Percentiles rank a stretch among this genome's conserved stretches.
Evolutionary conservation across 2,329 filamentous ascomycete species (phyloP).

Genomic region (Neoarthrinium moseri): DNA sequence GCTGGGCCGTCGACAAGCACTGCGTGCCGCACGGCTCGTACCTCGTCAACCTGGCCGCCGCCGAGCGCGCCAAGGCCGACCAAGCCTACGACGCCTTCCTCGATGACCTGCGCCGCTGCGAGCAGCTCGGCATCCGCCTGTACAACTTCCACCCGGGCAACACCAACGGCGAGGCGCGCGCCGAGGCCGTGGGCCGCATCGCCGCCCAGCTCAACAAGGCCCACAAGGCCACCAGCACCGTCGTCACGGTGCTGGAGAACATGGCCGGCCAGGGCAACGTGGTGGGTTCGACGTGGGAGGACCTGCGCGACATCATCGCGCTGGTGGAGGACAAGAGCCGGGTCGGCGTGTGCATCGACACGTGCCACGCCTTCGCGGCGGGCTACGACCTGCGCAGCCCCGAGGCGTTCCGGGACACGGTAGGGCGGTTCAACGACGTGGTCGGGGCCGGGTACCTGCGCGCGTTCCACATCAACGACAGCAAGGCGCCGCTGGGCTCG

Average conservation of each 20-base stretch:
- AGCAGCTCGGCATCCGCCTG: constrained; percentile 80
- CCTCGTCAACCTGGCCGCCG: constrained; percentile 90
- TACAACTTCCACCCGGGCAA: constrained; percentile 98
- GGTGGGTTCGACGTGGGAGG: constrained; percentile 81
- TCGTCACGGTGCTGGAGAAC: constrained; percentile 87
- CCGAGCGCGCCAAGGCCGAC: constrained; percentile 73
- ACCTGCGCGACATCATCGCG: constrained; percentile 81
- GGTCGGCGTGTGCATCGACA: constrained; percentile 93
- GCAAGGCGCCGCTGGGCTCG: constrained; percentile 82
- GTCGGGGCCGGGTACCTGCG: constrained; percentile 79
- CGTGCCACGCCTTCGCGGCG: constrained; percentile 92
- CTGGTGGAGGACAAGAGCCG: constrained; percentile 77
- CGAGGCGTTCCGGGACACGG: constrained; percentile 68
- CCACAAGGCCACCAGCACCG: constrained; percentile 71
- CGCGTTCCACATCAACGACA: constrained; percentile 92
- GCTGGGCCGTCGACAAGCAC: constrained; percentile 69
- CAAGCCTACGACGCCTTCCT: constrained; percentile 86
- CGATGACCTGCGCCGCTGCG: constrained; percentile 84
- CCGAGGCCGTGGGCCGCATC: constrained; percentile 73
- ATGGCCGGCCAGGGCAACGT: constrained; percentile 92
- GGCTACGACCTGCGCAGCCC: constrained; percentile 86
- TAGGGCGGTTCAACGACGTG: constrained; percentile 72
- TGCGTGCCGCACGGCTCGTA: constrained; percentile 94
- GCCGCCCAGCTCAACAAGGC: constrained; percentile 80
- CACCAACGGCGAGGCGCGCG: constrained; percentile 64